phyloP scores from a whole-genome alignment of 164 flowering plant genomes.

The Magnolia officinalis region DNA sequence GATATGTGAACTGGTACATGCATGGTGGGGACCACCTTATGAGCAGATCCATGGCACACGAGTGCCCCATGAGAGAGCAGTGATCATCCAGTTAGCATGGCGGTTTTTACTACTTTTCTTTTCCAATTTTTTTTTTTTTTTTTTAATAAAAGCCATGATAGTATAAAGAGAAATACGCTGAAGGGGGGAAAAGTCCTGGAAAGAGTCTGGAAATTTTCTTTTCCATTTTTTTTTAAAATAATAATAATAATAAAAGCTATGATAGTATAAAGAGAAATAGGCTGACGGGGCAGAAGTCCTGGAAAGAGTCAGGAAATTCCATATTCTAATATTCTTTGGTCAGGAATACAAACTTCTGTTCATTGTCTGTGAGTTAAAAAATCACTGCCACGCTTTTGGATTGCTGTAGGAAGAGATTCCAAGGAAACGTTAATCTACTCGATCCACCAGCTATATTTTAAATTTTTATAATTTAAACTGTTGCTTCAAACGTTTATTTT shows the following conservation, averaged over 20 bases:
- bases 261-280: no score
- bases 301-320: neutral
- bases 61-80: neutral
- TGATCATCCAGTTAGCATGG: neutral
- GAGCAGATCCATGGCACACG: neutral
- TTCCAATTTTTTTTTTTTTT: no score
- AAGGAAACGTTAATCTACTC: neutral
- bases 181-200: neutral
- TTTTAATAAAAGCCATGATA: no score
- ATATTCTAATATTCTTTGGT: neutral
- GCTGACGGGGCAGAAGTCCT: neutral
- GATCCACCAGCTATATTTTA: neutral
- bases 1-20: no score
- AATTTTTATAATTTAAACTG: neutral
- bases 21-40: no score
- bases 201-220: neutral
- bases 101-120: neutral
- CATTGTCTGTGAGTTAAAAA: neutral
- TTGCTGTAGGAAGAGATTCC: neutral
- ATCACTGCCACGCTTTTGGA: neutral
- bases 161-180: no score
- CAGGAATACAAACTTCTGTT: constrained; percentile 10
- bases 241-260: no score
- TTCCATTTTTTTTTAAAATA: no score
- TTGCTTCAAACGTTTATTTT: neutral